phyloP scores from a whole-genome alignment of 2,329 filamentous ascomycete species.

The Rasamsonia emersonii region DNA sequence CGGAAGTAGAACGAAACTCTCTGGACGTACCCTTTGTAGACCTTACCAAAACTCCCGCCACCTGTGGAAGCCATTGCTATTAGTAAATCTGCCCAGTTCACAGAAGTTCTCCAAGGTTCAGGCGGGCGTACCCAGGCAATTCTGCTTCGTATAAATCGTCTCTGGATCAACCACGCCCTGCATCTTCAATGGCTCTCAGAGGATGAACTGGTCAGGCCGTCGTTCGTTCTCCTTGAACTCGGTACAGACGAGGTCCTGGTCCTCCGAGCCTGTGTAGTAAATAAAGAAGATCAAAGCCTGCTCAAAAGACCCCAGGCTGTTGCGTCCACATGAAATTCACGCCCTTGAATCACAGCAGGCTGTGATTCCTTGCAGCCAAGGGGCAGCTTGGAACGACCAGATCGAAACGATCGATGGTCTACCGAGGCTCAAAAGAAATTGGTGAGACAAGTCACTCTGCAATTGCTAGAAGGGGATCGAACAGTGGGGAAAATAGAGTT shows the following conservation, averaged over 20 bases:
- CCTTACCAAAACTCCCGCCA: slow-evolving; percentile 95
- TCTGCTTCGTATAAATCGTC: slow-evolving; percentile 86
- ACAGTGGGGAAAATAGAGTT: no score
- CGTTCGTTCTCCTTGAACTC: no score
- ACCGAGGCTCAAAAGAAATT: no score
- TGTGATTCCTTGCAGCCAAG: slow-evolving; percentile 8
- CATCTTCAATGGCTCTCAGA: slow-evolving; percentile 26
- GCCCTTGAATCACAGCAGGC: neutral
- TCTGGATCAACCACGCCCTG: slow-evolving; percentile 68
- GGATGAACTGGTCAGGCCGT: no score
- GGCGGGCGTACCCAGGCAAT: slow-evolving; percentile 62
- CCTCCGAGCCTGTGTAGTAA: neutral
- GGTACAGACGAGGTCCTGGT: no score
- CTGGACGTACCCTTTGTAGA: slow-evolving; percentile 81
- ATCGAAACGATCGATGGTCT: no score
- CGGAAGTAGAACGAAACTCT: slow-evolving; percentile 5
- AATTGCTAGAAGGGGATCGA: no score
- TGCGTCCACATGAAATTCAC: no score
- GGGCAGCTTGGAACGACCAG: no score
- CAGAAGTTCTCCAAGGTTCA: slow-evolving; percentile 6
- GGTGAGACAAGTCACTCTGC: no score
- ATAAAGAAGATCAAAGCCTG: no score
- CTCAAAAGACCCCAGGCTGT: no score
- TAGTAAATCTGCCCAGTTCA: slow-evolving; percentile 8
- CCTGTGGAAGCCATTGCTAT: slow-evolving; percentile 44